phyloP scores from a whole-genome alignment of 352 stramenopile genomes.

The Globisporangium heterothallicum region DNA sequence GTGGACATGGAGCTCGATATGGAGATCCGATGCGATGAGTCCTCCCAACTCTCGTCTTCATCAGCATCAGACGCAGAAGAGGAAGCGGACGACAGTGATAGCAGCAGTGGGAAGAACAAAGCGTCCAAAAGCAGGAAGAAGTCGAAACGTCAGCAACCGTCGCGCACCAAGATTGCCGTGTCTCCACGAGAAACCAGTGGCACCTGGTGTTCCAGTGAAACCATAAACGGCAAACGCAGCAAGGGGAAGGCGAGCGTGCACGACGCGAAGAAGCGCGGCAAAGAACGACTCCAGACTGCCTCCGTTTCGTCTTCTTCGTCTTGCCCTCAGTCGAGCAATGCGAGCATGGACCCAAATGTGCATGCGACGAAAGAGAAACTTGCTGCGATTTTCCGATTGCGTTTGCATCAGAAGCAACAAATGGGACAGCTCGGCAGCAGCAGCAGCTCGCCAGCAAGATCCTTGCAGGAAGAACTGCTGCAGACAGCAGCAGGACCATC shows the following conservation, averaged over 20 bases:
- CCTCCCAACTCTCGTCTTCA: constrained; percentile 2
- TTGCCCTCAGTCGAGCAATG: no score
- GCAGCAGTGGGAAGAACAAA: constrained; percentile 8
- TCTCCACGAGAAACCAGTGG: no score
- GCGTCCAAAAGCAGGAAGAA: no score
- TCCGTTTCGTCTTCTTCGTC: no score
- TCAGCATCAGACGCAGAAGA: constrained; percentile 8
- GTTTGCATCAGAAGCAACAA: constrained; percentile 42
- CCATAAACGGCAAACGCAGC: neutral
- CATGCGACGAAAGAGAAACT: constrained; percentile 41
- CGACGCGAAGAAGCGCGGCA: no score
- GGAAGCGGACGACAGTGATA: constrained; percentile 9
- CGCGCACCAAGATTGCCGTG: no score
- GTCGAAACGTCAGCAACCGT: no score
- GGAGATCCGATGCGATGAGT: constrained; percentile 28
- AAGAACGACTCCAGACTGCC: no score
- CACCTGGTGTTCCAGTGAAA: no score
- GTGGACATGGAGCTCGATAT: constrained; percentile 60
- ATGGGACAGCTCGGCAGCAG: constrained; percentile 11
- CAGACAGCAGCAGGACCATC: constrained; percentile 7
- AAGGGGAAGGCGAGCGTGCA: constrained; percentile 7
- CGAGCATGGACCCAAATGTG: no score
- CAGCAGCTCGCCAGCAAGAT: constrained; percentile 18
- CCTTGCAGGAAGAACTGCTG: constrained; percentile 21
- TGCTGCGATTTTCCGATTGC: constrained; percentile 53